Conservation (phyloP, 2,329 filamentous ascomycete species). For the Ascosphaera apis region DNA sequence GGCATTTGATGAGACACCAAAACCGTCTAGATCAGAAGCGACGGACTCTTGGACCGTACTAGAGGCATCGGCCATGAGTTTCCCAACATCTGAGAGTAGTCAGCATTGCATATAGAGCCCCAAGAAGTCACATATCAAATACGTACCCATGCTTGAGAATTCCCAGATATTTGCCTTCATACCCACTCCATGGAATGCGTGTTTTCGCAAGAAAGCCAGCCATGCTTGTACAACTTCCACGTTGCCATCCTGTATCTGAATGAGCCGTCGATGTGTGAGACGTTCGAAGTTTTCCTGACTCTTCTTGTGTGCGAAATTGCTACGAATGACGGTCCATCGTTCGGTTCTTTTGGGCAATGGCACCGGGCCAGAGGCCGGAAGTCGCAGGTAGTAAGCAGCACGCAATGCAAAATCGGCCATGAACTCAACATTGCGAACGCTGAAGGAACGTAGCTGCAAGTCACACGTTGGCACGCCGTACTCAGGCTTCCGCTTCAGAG, state of each 20-base stretch:
- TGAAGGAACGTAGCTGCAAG: conserved; percentile 82
- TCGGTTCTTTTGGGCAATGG: conserved; percentile 71
- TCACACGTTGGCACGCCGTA: conserved; percentile 70
- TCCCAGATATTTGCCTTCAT: conserved; percentile 99
- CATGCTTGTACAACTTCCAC: conserved; percentile 74
- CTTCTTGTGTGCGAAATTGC: conserved; percentile 91
- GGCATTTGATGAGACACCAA: conserved; percentile 17
- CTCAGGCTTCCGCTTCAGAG: conserved; percentile 49
- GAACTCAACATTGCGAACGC: conserved; percentile 71
- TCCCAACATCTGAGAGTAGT: conserved; percentile 15
- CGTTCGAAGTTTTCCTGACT: conserved; percentile 94
- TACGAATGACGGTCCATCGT: conserved; percentile 78
- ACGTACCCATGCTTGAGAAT: conserved; percentile 46
- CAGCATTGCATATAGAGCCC: conserved; percentile 1
- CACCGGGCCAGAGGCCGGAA: conserved; percentile 66
- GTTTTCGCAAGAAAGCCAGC: conserved; percentile 78
- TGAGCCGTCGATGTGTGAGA: conserved; percentile 60
- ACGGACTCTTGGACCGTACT: conserved; percentile 18
- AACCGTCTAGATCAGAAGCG: conserved; percentile 17
- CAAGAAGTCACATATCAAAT: conserved; percentile 3
- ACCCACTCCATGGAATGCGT: conserved; percentile 85
- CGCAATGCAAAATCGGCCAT: conserved; percentile 87
- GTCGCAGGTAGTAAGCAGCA: conserved; percentile 77
- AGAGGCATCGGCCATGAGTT: conserved; percentile 17
- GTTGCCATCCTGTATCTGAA: conserved; percentile 82